Conservation (phyloP, 331 rosid species). For the Pyrus hybrid region DNA sequence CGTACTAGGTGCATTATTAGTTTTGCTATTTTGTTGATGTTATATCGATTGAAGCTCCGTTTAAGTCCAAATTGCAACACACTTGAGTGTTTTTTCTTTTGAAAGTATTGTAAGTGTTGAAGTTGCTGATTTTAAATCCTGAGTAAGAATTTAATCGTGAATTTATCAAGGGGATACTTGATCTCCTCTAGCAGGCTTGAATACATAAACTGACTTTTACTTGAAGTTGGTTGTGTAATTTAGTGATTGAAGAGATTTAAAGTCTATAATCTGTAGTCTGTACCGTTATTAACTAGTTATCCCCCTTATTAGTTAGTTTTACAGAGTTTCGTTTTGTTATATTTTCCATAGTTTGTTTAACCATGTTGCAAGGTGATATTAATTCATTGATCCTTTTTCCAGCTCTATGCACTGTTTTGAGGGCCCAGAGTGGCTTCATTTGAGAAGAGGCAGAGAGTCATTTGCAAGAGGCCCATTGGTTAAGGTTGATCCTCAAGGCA, state of each 20-base stretch:
- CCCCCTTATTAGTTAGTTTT: background rate
- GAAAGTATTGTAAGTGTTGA: background rate
- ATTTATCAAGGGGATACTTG: background rate
- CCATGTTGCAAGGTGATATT: slow-evolving; percentile 10
- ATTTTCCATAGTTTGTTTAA: background rate
- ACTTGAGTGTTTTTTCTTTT: background rate
- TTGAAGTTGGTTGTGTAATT: background rate
- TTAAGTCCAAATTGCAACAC: background rate
- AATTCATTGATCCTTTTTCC: slow-evolving; percentile 22
- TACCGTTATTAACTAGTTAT: background rate
- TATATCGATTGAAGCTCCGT: background rate
- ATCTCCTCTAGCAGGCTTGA: background rate
- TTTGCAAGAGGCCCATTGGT: slow-evolving; percentile 89
- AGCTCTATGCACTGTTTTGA: slow-evolving; percentile 99
- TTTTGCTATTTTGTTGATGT: background rate
- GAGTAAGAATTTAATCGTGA: background rate
- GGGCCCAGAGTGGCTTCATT: slow-evolving; percentile 93
- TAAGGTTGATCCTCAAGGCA: slow-evolving; percentile 98
- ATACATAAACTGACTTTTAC: too few relatives aligned
- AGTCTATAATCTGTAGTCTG: background rate
- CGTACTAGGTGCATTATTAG: slow-evolving; percentile 51
- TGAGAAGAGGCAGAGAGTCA: slow-evolving; percentile 92
- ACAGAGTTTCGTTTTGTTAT: background rate
- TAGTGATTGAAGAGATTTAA: background rate
- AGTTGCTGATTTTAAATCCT: background rate